Conservation (phyloP, 805 yeast genomes). For the Cyberlindnera bimundalis region DNA sequence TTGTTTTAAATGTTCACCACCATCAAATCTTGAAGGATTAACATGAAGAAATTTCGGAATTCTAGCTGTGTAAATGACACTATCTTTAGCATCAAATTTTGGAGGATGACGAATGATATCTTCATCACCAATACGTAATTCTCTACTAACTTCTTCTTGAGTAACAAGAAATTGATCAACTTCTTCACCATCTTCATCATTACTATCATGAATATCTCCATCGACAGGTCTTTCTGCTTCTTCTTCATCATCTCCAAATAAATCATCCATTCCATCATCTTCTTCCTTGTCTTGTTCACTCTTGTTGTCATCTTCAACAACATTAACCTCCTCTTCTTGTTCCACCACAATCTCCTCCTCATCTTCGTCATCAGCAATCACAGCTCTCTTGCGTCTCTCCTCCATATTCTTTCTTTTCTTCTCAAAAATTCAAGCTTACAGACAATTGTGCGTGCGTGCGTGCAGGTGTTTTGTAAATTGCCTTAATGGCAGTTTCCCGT, state of each 20-base stretch:
- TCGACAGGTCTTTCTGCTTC: conserved; percentile 15
- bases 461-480: no score
- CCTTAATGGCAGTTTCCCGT: no score
- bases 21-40: conserved; percentile 86
- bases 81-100: conserved; percentile 31
- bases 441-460: no score
- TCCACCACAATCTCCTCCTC: conserved; percentile 4
- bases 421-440: no score
- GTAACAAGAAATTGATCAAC: conserved; percentile 28
- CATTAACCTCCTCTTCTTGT: not conserved
- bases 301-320: not conserved
- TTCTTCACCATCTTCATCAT: conserved; percentile 33
- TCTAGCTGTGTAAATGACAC: conserved; percentile 46
- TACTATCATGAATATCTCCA: conserved; percentile 21
- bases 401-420: conserved; percentile 12
- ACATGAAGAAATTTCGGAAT: conserved; percentile 81
- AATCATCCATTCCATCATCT: conserved; percentile 41
- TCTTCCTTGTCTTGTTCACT: conserved; percentile 13
- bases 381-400: conserved; percentile 16
- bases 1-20: conserved; percentile 55
- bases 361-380: conserved; percentile 23
- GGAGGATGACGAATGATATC: conserved; percentile 40
- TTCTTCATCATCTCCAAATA: conserved; percentile 34
- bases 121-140: conserved; percentile 41
- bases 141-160: conserved; percentile 14